Evolutionary conservation across 139 green algal species (phyloP), one percentile per base, ranked within the genome.

Genomic region (Klebsormidium nitens): DNA sequence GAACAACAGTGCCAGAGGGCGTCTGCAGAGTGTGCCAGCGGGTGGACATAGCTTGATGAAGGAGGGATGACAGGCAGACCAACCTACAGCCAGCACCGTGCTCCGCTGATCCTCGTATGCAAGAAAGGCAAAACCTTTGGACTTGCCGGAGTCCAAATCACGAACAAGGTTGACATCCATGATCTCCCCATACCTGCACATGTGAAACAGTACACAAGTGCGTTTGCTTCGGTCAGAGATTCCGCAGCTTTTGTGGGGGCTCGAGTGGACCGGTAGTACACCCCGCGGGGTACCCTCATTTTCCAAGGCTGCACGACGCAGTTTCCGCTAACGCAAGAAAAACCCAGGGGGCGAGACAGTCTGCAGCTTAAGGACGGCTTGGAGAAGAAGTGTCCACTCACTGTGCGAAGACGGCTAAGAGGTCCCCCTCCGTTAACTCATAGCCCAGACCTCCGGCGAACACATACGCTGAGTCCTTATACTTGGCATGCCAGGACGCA

Each of bases 21-120:
- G n/a, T n/a, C n/a, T n/a, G n/a, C n/a, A n/a, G n/a, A n/a, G n/a
- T n/a, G n/a, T n/a, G n/a, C n/a, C n/a, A n/a, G n/a, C n/a, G n/a
- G n/a, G n/a, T n/a, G n/a, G n/a, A n/a, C n/a, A n/a, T n/a, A n/a
- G n/a, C n/a, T n/a, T n/a, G n/a, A n/a, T n/a, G n/a, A n/a, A n/a
- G n/a, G n/a, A n/a, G n/a, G n/a, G n/a, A n/a, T n/a, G n/a, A n/a
- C n/a, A n/a, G 11, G 8, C 42, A 50, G 19, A 32, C 71, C 17
- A 36, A 78, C 71, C 71, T 34, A 97, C 91, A 5, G 94, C 90
- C 19, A 99, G 69, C 8, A 96, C 86, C 0, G 94, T 99, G 76
- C 83, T 93, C n/a, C 91, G 84, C 82, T 98, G 93, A 82, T 99
- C 93, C 58, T 96, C 90, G 64, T 99, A 99, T 3, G 92, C 93